Percentiles rank a stretch among this genome's conserved stretches.
Conservation (phyloP, 345 rosid species). For the Pelargonium nanum region DNA sequence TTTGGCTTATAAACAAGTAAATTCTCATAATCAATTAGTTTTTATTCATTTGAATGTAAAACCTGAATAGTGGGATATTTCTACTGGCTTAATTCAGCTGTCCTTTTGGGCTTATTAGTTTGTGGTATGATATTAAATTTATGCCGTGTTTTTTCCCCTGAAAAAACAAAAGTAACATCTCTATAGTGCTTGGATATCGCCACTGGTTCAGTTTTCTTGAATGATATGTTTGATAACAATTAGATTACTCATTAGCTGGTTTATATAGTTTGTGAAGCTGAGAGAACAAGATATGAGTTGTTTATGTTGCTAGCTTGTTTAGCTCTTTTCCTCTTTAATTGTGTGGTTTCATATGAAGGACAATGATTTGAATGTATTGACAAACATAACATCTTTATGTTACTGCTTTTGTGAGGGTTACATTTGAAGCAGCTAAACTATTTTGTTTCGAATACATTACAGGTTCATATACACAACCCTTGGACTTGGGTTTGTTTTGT, state of each 20-base stretch:
- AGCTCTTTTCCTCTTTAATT: too few relatives aligned
- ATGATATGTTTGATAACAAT: not conserved
- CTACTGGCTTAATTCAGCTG: too few relatives aligned
- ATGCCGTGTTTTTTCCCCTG: not conserved
- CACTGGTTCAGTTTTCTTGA: not conserved
- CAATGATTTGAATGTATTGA: not conserved
- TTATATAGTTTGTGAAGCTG: not conserved
- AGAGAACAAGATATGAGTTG: not conserved
- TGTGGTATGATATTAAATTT: too few relatives aligned
- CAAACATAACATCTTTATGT: not conserved
- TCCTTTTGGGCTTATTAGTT: too few relatives aligned
- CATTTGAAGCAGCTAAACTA: not conserved
- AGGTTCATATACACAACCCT: constrained; percentile 80
- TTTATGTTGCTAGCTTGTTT: not conserved
- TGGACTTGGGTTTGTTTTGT: constrained; percentile 52
- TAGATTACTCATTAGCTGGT: not conserved
- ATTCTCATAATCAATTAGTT: not conserved
- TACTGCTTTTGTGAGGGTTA: not conserved
- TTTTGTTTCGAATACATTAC: constrained; percentile 18
- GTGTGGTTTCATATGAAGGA: not conserved
- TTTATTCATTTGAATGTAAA: too few relatives aligned
- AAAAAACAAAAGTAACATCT: not conserved
- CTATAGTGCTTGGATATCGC: not conserved
- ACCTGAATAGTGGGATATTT: too few relatives aligned
- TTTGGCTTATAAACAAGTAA: too few relatives aligned